Evolutionary conservation across 305 asterid species (phyloP).

Genomic region (Fraxinus dipetala): DNA sequence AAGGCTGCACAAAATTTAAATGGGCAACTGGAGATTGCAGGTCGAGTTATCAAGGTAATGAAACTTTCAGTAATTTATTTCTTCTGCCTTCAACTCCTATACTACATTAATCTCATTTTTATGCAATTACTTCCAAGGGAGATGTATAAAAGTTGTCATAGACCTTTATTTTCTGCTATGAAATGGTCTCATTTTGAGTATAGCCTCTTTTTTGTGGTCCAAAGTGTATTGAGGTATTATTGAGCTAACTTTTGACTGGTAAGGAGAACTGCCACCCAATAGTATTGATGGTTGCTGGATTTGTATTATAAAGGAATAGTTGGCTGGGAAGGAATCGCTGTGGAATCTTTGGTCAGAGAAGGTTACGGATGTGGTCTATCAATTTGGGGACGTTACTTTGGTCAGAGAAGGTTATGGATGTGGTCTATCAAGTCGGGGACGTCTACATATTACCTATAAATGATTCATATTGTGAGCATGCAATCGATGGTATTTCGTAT

Average conservation of each 20-base stretch:
- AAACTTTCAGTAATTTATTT: conserved; percentile 5
- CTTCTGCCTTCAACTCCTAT: background rate
- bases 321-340: background rate
- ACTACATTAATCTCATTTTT: background rate
- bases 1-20: conserved; percentile 67
- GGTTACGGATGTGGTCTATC: background rate
- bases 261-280: background rate
- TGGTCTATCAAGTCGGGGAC: background rate
- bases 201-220: background rate
- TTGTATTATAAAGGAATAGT: conserved; percentile 1
- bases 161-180: conserved; percentile 11
- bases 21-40: conserved; percentile 72
- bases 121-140: background rate
- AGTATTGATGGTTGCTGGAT: background rate
- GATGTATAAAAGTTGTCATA: conserved; percentile 14
- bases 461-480: background rate
- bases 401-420: too few relatives aligned
- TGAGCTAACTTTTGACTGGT: background rate
- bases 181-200: background rate
- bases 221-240: background rate
- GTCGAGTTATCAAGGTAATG: conserved; percentile 61
- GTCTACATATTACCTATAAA: background rate
- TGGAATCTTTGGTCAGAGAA: background rate
- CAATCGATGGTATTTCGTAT: background rate
- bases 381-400: background rate